Percentiles rank a stretch among this genome's conserved stretches.
These are phyloP conservation scores for Xylaria polymorpha DNA, from an alignment of 2,329 filamentous ascomycete species.

Conservation along the genomic window DNA sequence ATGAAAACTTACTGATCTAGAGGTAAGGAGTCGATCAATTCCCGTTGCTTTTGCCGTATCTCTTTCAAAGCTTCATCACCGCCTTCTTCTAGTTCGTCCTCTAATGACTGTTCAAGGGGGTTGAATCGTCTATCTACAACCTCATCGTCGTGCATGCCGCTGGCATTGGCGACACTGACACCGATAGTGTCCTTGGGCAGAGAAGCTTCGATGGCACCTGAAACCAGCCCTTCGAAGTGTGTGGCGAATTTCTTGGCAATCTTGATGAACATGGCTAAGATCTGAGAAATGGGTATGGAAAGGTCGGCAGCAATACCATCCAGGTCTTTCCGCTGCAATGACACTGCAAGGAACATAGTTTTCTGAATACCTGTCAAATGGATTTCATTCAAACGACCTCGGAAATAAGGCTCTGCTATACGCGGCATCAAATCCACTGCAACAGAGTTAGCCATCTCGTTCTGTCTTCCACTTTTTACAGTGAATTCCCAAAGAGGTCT, in stretches of 20 bases:
- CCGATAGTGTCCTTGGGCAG: constrained; percentile 71
- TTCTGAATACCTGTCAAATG: constrained; percentile 85
- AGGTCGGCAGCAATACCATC: constrained; percentile 84
- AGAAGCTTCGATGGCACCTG: constrained; percentile 76
- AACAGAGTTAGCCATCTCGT: constrained; percentile 14
- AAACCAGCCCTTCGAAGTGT: constrained; percentile 80
- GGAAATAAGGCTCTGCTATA: constrained; percentile 87
- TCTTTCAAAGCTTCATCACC: constrained; percentile 79
- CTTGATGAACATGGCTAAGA: constrained; percentile 98
- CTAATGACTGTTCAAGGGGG: constrained; percentile 76
- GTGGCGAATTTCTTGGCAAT: constrained; percentile 87
- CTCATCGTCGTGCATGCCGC: constrained; percentile 76
- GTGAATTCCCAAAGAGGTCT: not conserved
- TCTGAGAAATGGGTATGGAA: constrained; percentile 77
- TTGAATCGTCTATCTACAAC: constrained; percentile 73
- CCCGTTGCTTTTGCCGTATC: constrained; percentile 82
- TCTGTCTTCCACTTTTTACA: not conserved
- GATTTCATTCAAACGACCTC: constrained; percentile 75
- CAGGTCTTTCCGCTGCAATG: constrained; percentile 89
- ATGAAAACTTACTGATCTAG: constrained; percentile 77
- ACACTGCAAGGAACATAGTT: constrained; percentile 87
- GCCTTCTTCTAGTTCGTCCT: constrained; percentile 86
- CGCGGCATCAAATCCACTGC: constrained; percentile 83
- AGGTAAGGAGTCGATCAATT: constrained; percentile 89
- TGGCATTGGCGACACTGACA: constrained; percentile 68